Percentiles rank a stretch among this genome's conserved stretches.
These are phyloP conservation scores for Anaeramoeba flamelloides DNA, from an alignment of 78 protist species.

Conservation along the genomic window DNA sequence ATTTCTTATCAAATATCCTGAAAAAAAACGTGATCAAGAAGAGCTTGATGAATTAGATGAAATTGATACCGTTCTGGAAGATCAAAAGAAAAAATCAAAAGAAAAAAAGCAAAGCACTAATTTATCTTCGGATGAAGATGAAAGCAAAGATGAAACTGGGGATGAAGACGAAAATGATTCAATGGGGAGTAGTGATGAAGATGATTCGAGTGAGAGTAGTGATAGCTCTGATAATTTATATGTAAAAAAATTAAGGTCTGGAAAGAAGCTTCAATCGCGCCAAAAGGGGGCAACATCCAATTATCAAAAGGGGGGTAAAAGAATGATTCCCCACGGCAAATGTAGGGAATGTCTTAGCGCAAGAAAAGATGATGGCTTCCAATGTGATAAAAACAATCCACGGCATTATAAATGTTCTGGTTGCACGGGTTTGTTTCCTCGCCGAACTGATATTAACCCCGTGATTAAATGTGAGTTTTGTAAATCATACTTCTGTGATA, in stretches of 20 bases:
- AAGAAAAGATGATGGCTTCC: neutral
- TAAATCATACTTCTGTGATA: neutral
- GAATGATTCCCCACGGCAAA: too few relatives aligned
- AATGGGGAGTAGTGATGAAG: neutral
- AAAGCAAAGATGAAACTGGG: neutral
- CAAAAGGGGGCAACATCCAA: neutral
- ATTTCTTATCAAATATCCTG: neutral
- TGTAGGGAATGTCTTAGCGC: neutral
- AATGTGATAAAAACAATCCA: neutral
- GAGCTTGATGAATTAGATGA: neutral
- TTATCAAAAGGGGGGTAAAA: neutral
- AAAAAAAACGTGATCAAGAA: neutral
- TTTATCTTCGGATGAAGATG: neutral
- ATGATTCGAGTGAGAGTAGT: neutral
- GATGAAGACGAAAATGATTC: neutral
- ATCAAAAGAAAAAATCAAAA: neutral
- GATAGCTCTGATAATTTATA: neutral
- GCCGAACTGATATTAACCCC: neutral
- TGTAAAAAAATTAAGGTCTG: too few relatives aligned
- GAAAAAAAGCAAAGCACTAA: neutral
- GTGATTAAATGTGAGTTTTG: neutral
- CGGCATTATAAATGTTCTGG: neutral
- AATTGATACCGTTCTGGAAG: neutral
- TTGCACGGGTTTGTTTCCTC: neutral
- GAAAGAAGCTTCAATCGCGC: too few relatives aligned